These are phyloP conservation scores for Xylaria sp. DNA, from an alignment of 2,329 filamentous ascomycete species.

Conservation along the genomic window DNA sequence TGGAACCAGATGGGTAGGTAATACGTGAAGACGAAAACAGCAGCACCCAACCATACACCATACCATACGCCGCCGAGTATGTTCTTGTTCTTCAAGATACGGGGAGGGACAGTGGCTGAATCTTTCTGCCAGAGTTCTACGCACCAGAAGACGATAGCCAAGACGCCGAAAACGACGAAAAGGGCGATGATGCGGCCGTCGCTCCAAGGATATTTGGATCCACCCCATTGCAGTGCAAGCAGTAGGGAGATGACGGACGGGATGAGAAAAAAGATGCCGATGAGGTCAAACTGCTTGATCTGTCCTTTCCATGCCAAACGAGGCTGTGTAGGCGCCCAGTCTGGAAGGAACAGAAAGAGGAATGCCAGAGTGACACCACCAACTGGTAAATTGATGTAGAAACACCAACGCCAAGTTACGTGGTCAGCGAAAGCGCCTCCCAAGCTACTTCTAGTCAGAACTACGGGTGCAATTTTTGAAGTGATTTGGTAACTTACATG, in stretches of 20 bases:
- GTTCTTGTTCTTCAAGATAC: conserved; percentile 51
- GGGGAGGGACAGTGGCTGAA: conserved; percentile 52
- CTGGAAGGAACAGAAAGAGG: conserved; percentile 38
- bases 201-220: conserved; percentile 50
- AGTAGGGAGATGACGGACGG: conserved; percentile 55
- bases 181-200: conserved; percentile 54
- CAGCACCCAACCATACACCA: conserved; percentile 49
- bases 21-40: conserved; percentile 46
- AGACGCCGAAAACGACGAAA: conserved; percentile 54
- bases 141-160: conserved; percentile 46
- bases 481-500: conserved; percentile 23
- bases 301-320: conserved; percentile 14
- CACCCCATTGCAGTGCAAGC: conserved; percentile 59
- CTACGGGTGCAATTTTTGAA: background rate
- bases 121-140: conserved; percentile 50
- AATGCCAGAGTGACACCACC: conserved; percentile 20
- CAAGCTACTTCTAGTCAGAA: conserved; percentile 15
- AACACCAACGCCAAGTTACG: conserved; percentile 40
- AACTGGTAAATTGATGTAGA: conserved; percentile 34
- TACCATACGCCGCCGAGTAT: conserved; percentile 45
- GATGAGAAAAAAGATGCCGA: conserved; percentile 41
- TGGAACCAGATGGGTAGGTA: conserved; percentile 57
- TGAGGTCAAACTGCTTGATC: conserved; percentile 35
- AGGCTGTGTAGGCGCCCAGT: conserved; percentile 7
- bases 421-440: conserved; percentile 47